phyloP scores from a whole-genome alignment of 768 basidiomycete genomes.

The Dacryopinax primogenitus region DNA sequence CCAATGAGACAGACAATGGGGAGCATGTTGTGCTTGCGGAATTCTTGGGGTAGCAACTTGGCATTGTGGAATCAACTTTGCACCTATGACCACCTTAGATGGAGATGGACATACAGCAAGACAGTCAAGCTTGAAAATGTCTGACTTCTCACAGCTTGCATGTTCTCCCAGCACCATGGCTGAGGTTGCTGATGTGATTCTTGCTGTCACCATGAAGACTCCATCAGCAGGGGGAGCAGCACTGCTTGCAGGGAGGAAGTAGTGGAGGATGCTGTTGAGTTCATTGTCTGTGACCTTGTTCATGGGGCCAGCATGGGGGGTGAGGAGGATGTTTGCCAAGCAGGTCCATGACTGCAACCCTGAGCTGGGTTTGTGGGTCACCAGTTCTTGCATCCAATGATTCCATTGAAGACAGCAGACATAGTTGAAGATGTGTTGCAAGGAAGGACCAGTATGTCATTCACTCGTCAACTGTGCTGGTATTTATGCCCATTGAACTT shows the following conservation, averaged over 20 bases:
- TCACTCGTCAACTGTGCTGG: not conserved
- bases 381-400: not conserved
- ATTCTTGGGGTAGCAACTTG: not conserved
- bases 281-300: not conserved
- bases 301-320: not conserved
- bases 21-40: not conserved
- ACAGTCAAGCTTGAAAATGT: not conserved
- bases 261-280: not conserved
- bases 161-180: not conserved
- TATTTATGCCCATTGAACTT: too few species aligned
- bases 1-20: not conserved
- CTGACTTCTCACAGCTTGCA: not conserved
- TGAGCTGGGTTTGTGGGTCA: not conserved
- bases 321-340: not conserved
- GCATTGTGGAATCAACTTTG: not conserved
- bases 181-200: not conserved
- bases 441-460: too few species aligned
- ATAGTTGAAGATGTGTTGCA: not conserved
- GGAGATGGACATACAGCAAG: not conserved
- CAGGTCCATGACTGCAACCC: not conserved
- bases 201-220: not conserved
- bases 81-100: not conserved
- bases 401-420: not conserved
- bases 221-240: not conserved
- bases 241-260: not conserved